Evolutionary conservation across 768 basidiomycete species (phyloP).

Genomic region (Guyanaporus albipodus): DNA sequence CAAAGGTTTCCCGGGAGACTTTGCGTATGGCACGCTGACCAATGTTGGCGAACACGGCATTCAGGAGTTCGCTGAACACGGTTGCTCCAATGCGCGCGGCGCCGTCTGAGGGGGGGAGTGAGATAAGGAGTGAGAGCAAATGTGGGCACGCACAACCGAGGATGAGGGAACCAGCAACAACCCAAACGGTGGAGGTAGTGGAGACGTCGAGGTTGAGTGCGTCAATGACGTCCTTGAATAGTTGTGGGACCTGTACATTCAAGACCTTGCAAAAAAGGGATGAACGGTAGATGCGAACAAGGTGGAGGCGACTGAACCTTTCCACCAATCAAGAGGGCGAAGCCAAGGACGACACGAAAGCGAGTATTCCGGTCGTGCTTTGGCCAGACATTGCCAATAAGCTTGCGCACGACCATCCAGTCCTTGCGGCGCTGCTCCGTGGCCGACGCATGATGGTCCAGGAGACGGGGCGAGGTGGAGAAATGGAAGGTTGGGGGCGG

Average conservation of each 20-base stretch:
- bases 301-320: conserved; percentile 54
- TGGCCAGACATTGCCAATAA: conserved; percentile 94
- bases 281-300: background rate
- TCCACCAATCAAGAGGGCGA: conserved; percentile 73
- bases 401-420: conserved; percentile 78
- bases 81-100: conserved; percentile 86
- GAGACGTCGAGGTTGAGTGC: conserved; percentile 81
- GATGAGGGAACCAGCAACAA: conserved; percentile 85
- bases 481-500: conserved; percentile 3
- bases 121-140: background rate
- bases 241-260: conserved; percentile 96
- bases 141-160: conserved; percentile 71
- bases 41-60: conserved; percentile 94
- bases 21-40: conserved; percentile 92
- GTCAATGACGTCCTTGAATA: conserved; percentile 93
- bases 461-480: conserved; percentile 17
- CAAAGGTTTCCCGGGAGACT: conserved; percentile 94
- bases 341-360: conserved; percentile 75
- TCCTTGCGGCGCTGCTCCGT: conserved; percentile 68
- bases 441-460: conserved; percentile 11
- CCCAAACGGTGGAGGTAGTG: conserved; percentile 76
- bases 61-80: conserved; percentile 86
- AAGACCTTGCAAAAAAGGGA: conserved; percentile 57
- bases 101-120: conserved; percentile 60
- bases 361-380: conserved; percentile 79